Percentiles rank a stretch among this genome's conserved stretches.
phyloP scores from a whole-genome alignment of 2,329 filamentous ascomycete species.

The Septoria linicola region DNA sequence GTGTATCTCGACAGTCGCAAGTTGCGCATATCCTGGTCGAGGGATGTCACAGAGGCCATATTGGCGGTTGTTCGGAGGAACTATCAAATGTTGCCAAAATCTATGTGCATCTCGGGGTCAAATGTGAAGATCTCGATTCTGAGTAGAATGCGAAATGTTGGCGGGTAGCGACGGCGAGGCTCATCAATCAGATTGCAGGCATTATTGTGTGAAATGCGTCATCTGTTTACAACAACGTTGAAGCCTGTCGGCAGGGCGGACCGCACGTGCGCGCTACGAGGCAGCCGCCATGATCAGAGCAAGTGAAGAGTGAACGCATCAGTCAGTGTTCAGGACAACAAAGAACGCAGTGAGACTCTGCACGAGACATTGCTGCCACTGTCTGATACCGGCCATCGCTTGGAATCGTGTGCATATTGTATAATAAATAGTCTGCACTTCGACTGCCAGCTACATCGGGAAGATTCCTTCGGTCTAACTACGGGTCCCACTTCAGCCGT shows the following conservation, averaged over 20 bases:
- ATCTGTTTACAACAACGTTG: too few species aligned
- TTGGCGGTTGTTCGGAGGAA: constrained; percentile 16
- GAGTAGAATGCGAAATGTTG: neutral
- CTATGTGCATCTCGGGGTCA: too few species aligned
- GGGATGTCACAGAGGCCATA: constrained; percentile 91
- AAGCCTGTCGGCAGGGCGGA: too few species aligned
- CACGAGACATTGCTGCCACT: too few species aligned
- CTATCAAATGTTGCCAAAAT: neutral
- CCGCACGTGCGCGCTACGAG: too few species aligned
- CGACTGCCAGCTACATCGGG: neutral
- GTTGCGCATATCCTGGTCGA: constrained; percentile 94
- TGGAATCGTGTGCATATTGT: too few species aligned
- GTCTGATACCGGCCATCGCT: neutral
- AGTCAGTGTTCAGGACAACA: neutral
- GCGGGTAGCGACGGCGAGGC: constrained; percentile 10
- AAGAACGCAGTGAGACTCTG: neutral
- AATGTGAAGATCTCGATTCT: too few species aligned
- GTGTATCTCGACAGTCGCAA: constrained; percentile 93
- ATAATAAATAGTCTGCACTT: too few species aligned
- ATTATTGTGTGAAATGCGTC: neutral
- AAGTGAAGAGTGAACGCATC: too few species aligned
- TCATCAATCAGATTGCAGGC: constrained; percentile 2
- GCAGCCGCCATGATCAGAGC: too few species aligned
- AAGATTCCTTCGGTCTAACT: constrained; percentile 7
- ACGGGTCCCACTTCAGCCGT: constrained; percentile 1